Evolutionary conservation across 2,329 filamentous ascomycete genomes (phyloP), one percentile per base, ranked within the genome.

Genomic region (Laburnicola sp.): DNA sequence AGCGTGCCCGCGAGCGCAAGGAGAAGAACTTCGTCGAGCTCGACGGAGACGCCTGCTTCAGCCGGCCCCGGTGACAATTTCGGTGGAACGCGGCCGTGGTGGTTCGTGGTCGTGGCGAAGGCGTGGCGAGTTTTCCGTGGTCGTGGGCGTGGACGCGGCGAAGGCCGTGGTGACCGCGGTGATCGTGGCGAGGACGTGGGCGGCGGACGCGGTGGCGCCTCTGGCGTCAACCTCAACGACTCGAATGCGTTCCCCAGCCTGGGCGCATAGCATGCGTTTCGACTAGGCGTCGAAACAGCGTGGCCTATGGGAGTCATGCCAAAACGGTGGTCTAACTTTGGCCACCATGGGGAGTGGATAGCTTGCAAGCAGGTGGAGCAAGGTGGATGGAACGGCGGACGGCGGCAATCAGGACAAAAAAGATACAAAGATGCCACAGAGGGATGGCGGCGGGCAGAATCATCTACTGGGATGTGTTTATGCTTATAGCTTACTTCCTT

Each of bases 11-110:
- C 73, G 88, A 93, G 81, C 88, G 88, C 80, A 94, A 94, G 85
- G 84, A 88, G 79, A 97, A 97, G 87, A 85, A 89, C 76, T 77
- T 88, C 73, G 75, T 97, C 68, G 91, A 96, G 71, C 89, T 97
- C 62, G 92, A 96, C 76, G 85, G 91, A 56, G 72, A 79, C 88
- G 69, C 46, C 67, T 73, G 55, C 70, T 70, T 55, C 59, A 65
- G 66, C 64, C 63, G 65, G 89, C 93, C 79, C 81, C 83, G 65
- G 70, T 50, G 67, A 69, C 32, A 64, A 62, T 51, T 57, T 53
- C 48, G 53, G 58, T 49, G 63, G 66, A 34, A 70, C 55, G 62
- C 45, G 60, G 69, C 45, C 62, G 68, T 45, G 59, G 60, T 11
- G 76, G 77, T 59, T 53, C 78, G 80, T 62, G 80, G 83, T 62